Evolutionary conservation across 176 grass and related monocot genomes (phyloP), one percentile per base, ranked within the genome.

Genomic region (Microstegium vimineum): DNA sequence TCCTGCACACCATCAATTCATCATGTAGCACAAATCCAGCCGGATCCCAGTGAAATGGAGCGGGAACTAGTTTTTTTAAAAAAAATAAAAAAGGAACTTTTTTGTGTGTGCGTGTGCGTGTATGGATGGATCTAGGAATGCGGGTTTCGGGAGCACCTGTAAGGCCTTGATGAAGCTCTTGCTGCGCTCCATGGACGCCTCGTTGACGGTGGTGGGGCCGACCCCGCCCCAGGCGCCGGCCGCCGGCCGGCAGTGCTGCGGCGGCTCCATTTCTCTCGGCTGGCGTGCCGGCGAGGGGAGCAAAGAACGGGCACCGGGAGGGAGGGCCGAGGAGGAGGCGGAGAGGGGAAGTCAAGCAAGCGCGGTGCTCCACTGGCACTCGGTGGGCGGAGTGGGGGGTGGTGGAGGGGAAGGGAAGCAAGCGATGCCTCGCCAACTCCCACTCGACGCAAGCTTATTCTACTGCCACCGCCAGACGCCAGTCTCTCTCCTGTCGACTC

Each of bases 101-200:
- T 69, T 66, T 59, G 12, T 30, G 0, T 6, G 35, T 6, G 17
- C 1, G 63, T 5, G 57, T 27, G 80, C 13, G 34, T 60, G 67
- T 63, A 83, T 86, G 73, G 17, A 52, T 54, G 60, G n/a, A 71
- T 54, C 28, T 31, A 27, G 82, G 56, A 77, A 81, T 77, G 77
- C 62, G 14, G 11, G 28, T 34, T 56, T 17, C 64, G 49, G 32
- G 80, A 34, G 54, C 2, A 97, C 97, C 97, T 94, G 93, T 67
- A 99, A 85, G 41, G 97, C 89, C 74, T 78, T 99, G 91, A 99
- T 84, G 87, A 99, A 99, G 89, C 87, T 94, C 86, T 96, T 96
- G 93, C 97, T 99, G 35, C 93, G 68, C 85, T 99, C 97, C 97
- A 96, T 94, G 86, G 91, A 96, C 40, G 82, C 91, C 86, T 99